Percentiles rank a stretch among this genome's conserved stretches.
Conservation (phyloP, 164 flowering plant species). For the Santalum album region DNA sequence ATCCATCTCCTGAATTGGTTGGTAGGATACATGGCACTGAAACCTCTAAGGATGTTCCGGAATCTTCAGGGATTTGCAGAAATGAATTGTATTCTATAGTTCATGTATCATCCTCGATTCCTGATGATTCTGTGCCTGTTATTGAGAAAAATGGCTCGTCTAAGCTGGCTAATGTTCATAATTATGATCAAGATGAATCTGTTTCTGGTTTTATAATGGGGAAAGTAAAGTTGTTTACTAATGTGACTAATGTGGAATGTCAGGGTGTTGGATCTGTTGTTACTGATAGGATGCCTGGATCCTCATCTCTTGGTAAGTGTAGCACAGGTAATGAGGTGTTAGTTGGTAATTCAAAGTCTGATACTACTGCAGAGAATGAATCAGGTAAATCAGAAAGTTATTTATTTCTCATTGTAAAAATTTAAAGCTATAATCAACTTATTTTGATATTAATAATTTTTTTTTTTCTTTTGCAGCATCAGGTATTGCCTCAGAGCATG, state of each 20-base stretch:
- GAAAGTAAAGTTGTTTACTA: conserved; percentile 6
- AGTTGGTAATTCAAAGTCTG: conserved; percentile 7
- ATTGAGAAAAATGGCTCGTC: too few species aligned
- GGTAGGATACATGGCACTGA: conserved; percentile 12
- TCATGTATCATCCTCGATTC: conserved; percentile 8
- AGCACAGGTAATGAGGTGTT: conserved; percentile 1
- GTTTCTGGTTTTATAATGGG: too few species aligned
- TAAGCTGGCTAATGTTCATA: too few species aligned
- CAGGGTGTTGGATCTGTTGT: conserved; percentile 11
- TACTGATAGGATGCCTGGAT: conserved; percentile 8
- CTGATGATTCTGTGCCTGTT: conserved; percentile 14
- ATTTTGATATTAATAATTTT: too few species aligned
- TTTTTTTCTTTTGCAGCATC: conserved; percentile 7
- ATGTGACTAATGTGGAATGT: conserved; percentile 11
- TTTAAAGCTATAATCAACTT: too few species aligned
- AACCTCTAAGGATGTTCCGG: conserved; percentile 10
- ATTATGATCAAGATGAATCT: too few species aligned
- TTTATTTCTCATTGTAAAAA: too few species aligned
- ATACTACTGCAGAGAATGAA: conserved; percentile 9
- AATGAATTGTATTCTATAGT: conserved; percentile 8
- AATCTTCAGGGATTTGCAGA: conserved; percentile 7
- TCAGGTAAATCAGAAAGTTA: conserved; percentile 23
- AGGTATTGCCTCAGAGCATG: conserved; percentile 6
- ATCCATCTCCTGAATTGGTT: conserved; percentile 17
- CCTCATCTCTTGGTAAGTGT: conserved; percentile 10